Evolutionary conservation across 2,329 filamentous ascomycete species (phyloP).

Genomic region (Monosporascus sp.): DNA sequence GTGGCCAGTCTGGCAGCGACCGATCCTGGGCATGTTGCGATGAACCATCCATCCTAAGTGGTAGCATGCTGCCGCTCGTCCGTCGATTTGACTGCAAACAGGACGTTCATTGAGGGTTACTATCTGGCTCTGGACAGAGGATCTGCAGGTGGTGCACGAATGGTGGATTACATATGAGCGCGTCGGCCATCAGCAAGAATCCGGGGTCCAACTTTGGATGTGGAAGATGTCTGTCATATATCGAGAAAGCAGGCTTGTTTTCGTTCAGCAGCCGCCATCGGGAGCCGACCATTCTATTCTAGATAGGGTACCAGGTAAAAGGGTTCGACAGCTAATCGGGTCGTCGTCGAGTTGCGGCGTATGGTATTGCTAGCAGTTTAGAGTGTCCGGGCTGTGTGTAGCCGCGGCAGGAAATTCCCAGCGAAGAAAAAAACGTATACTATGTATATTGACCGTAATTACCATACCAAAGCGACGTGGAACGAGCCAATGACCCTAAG

Average conservation of each 20-base stretch:
- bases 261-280: conserved; percentile 12
- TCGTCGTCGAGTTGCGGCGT: background rate
- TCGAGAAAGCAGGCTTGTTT: conserved; percentile 8
- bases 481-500: background rate
- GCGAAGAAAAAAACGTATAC: background rate
- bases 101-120: conserved; percentile 23
- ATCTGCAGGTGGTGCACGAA: conserved; percentile 9
- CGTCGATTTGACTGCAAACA: conserved; percentile 37
- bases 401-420: background rate
- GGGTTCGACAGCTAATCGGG: background rate
- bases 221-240: conserved; percentile 16
- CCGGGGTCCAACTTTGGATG: conserved; percentile 10
- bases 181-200: conserved; percentile 17
- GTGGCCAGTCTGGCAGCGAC: conserved; percentile 30
- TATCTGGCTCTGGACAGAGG: conserved; percentile 15
- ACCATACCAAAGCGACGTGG: background rate
- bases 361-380: background rate
- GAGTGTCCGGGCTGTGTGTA: background rate
- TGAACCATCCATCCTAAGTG: conserved; percentile 42
- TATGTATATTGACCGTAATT: background rate
- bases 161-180: conserved; percentile 12
- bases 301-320: background rate
- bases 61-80: conserved; percentile 38
- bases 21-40: conserved; percentile 32
- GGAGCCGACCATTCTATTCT: background rate